Base-by-base conservation (phyloP, 2,329 filamentous ascomycete genomes). In the Acrodontium crateriforme region DNA sequence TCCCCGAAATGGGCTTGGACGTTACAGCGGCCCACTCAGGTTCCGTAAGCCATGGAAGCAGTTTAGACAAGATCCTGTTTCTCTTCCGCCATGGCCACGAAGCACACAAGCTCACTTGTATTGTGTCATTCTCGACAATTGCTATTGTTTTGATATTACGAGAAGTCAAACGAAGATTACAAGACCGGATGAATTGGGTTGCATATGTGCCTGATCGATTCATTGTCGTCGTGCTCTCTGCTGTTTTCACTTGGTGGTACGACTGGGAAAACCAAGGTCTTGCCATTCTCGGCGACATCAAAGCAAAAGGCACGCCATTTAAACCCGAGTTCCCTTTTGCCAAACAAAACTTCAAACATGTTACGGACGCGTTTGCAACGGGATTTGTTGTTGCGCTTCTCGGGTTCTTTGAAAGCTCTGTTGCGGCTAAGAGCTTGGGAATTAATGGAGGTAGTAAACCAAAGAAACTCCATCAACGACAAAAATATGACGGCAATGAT, bases 331-430 rank as follows among this genome's bases (percentile, higher is more conserved):
- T 85, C 67, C 87, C 89, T 0, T 89, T 94, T 46, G 71, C 75
- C 38, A 58, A 71, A 2, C 65, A 71, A 4, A 72, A 91, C 42
- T 74, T 95, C 63, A 67, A 71, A 14, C 78, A 94, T 49, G 80
- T 91, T 29, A 76, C 79, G 13, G 78, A 83, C 37, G 79, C 83
- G 19, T 78, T 95, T 67, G 77, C 81, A 28, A 95, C 89, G 0
- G 79, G 83, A 0, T 93, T 98, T 47, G 65, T 95, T 29, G 93
- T 98, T 39, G 83, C 85, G 1, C 65, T 98, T 14, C 73, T 98
- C 0, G 89, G 89, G n/a, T 98, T 98, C 56, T 98, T 98, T 45
- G 89, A 98, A 55, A 93, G 83, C 3, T 93, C 84, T 0, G 84
- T 98, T 9, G 89, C 89, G 1, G 89, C 89, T 18, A 95, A 95